Evolutionary conservation across 2,329 filamentous ascomycete genomes (phyloP), one percentile per base, ranked within the genome.

Genomic region (Dothistroma septosporum): DNA sequence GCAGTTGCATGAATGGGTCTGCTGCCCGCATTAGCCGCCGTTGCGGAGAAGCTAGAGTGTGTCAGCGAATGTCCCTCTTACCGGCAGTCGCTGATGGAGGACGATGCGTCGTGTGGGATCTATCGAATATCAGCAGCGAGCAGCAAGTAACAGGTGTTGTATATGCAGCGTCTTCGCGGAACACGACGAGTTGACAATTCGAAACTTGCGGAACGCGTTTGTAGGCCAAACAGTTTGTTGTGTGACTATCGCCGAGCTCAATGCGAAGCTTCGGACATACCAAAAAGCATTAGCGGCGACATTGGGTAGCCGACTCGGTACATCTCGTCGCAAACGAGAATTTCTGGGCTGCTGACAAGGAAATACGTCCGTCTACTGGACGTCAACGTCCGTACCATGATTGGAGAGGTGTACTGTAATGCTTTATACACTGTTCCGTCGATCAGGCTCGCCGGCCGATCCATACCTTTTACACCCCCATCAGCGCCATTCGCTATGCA

Each of bases 401-500:
- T 53, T 53, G 50, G 50, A 53, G 50, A 53, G 22, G 35, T 28
- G 8, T 21, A 31, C 50, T 21, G 28, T 21, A 21, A 31, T 35
- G 24, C 12, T 35, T 53, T 21, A 35, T 35, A 53, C 50, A 53
- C n/a, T 32, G 24, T 53, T 9, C 12, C 50, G 8, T 33, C 19
- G 41, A 44, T 35, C 31, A 32, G 50, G 50, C 50, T 21, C 50
- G 50, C 50, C 50, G 50, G 31, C 50, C 50, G 31, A n/a, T 19
- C 31, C 24, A 32, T 53, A 53, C 50, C n/a, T 53, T 21, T 31
- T 53, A 53, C 50, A 53, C 8, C 31, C 3, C n/a, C 50, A 12
- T 6, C 24, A 53, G 50, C 50, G 50, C 50, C 50, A n/a, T 28
- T 28, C 50, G 50, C 50, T 53, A 53, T 53, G 50, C 50, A 35